Conservation (phyloP, 2,329 filamentous ascomycete species). For the Fusarium fracticaudum region DNA sequence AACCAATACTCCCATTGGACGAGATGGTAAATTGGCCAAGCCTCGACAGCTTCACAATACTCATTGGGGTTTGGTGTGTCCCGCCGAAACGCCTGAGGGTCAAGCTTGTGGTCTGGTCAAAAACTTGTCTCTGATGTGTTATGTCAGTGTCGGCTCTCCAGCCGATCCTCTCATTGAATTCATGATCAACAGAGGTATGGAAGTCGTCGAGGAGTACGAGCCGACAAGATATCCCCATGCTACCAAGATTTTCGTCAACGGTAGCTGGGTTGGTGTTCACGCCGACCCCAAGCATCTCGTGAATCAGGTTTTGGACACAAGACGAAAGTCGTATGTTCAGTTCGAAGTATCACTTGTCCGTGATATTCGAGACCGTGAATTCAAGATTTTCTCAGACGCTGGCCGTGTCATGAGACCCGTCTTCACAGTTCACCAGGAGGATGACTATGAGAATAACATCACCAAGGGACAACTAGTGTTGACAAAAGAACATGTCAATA, state of each 20-base stretch:
- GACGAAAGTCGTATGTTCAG: conserved; percentile 83
- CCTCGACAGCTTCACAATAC: conserved; percentile 95
- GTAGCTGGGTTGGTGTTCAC: conserved; percentile 97
- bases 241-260: conserved; percentile 98
- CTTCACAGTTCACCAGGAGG: conserved; percentile 92
- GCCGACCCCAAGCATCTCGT: conserved; percentile 89
- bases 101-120: conserved; percentile 98
- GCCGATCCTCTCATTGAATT: conserved; percentile 89
- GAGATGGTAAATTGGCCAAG: conserved; percentile 98
- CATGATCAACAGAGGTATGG: conserved; percentile 93
- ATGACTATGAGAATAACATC: conserved; percentile 70
- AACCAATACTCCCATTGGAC: conserved; percentile 94
- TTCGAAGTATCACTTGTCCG: conserved; percentile 94
- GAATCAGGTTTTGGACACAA: conserved; percentile 77
- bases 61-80: conserved; percentile 97
- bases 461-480: conserved; percentile 78
- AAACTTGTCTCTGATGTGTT: conserved; percentile 98
- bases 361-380: conserved; percentile 96
- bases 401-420: conserved; percentile 93
- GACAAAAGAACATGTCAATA: conserved; percentile 82
- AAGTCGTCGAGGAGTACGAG: conserved; percentile 95
- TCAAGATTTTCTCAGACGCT: conserved; percentile 98
- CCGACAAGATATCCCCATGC: conserved; percentile 86
- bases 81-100: conserved; percentile 97
- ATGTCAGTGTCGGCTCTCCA: conserved; percentile 93